Percentiles rank a stretch among this genome's conserved stretches.
Evolutionary conservation across 2,329 filamentous ascomycete species (phyloP).

Genomic region (Beauveria caledonica): DNA sequence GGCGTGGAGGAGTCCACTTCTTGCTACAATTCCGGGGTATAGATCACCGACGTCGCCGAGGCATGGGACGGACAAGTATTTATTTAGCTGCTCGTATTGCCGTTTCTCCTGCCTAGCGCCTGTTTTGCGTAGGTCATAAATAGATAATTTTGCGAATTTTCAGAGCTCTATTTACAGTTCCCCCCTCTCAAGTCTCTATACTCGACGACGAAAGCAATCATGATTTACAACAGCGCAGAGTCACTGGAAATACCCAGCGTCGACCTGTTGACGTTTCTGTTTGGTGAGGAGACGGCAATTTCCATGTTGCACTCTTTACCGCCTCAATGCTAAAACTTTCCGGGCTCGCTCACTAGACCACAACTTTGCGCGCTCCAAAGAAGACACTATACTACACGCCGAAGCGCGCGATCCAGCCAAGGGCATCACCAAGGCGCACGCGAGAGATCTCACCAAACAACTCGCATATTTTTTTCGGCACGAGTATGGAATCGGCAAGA

Average conservation of each 20-base stretch:
- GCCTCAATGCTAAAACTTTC: neutral
- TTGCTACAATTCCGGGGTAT: neutral
- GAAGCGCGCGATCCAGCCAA: slow-evolving; percentile 49
- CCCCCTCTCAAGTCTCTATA: neutral
- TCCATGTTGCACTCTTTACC: neutral
- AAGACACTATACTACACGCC: slow-evolving; percentile 46
- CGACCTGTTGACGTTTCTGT: slow-evolving; percentile 35
- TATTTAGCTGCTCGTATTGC: neutral
- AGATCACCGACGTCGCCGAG: neutral
- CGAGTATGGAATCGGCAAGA: slow-evolving; percentile 41
- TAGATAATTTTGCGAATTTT: no score
- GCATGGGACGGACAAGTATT: neutral
- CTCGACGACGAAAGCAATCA: slow-evolving; percentile 4
- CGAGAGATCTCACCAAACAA: slow-evolving; percentile 39
- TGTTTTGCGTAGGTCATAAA: no score
- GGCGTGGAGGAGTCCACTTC: neutral
- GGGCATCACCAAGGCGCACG: slow-evolving; percentile 42
- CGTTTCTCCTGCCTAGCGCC: neutral
- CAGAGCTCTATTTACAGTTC: no score
- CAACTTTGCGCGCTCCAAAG: slow-evolving; percentile 23
- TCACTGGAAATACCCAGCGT: slow-evolving; percentile 27
- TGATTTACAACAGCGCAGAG: slow-evolving; percentile 30
- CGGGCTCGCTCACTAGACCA: slow-evolving; percentile 23
- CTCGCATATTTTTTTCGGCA: slow-evolving; percentile 47
- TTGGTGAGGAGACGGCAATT: slow-evolving; percentile 25